phyloP scores from a whole-genome alignment of 257 asterid species.

The Scutellaria baicalensis region DNA sequence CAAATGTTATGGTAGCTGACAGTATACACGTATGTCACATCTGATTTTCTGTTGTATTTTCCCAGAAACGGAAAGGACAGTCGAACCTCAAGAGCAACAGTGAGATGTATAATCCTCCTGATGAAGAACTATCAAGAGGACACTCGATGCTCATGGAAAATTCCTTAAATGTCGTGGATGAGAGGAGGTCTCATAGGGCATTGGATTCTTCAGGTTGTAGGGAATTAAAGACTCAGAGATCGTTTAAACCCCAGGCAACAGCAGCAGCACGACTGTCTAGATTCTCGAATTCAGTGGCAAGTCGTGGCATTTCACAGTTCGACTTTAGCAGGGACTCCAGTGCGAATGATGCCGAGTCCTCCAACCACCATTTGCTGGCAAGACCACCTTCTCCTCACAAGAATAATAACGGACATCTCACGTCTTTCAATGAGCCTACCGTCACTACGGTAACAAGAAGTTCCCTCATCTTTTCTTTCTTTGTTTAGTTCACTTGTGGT shows the following conservation, averaged over 20 bases:
- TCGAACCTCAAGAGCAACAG: constrained; percentile 86
- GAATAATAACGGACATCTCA: constrained; percentile 35
- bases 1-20: neutral
- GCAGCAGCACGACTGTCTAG: constrained; percentile 48
- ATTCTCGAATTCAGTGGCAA: constrained; percentile 72
- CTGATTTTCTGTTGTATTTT: neutral
- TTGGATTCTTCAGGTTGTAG: constrained; percentile 35
- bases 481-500: neutral
- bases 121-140: constrained; percentile 41
- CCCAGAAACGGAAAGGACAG: constrained; percentile 57
- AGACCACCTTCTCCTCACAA: constrained; percentile 32
- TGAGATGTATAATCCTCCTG: constrained; percentile 83
- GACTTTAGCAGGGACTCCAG: constrained; percentile 50
- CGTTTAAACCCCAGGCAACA: constrained; percentile 40
- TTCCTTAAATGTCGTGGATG: constrained; percentile 23
- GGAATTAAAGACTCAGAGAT: constrained; percentile 47
- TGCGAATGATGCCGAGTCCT: constrained; percentile 39
- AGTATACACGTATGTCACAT: neutral
- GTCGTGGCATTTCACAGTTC: constrained; percentile 40
- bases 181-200: constrained; percentile 11
- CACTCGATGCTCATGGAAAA: constrained; percentile 26
- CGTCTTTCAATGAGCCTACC: constrained; percentile 31
- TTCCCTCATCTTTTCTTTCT: neutral
- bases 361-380: constrained; percentile 58
- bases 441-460: constrained; percentile 24